phyloP scores from a whole-genome alignment of 805 yeast species.

The Lipomyces spencermartinsiae region DNA sequence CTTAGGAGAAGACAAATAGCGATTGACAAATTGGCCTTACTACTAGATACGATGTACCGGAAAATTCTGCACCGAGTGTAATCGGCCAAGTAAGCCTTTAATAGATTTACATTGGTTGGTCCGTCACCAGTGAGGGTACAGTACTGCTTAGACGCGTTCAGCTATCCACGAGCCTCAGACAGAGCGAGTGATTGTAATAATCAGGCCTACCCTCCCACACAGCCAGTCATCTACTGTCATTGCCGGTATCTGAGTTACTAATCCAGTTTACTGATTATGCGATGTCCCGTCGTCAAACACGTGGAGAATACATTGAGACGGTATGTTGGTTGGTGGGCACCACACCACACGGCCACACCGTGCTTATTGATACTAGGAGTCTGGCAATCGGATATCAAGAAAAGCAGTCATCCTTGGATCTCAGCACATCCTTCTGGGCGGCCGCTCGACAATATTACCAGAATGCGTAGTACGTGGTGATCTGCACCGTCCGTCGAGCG shows the following conservation, averaged over 20 bases:
- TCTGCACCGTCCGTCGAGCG: conserved; percentile 29
- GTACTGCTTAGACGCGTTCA: neutral
- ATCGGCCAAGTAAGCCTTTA: neutral
- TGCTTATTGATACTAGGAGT: conserved; percentile 33
- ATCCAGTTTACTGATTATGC: neutral
- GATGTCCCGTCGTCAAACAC: conserved; percentile 18
- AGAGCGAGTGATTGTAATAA: no score
- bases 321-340: conserved; percentile 7
- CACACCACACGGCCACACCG: neutral
- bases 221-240: neutral
- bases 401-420: conserved; percentile 47
- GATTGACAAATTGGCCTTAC: neutral
- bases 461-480: conserved; percentile 48
- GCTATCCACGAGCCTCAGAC: neutral
- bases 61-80: neutral
- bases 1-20: neutral
- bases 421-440: conserved; percentile 48
- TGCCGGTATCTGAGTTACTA: neutral
- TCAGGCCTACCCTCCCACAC: neutral
- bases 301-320: conserved; percentile 29
- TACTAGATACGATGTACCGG: neutral
- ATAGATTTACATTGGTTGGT: neutral
- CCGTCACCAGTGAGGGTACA: neutral
- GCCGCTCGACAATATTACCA: conserved; percentile 46
- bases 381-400: conserved; percentile 48